phyloP scores from a whole-genome alignment of 75 land plant species.

The Larix kaempferi region DNA sequence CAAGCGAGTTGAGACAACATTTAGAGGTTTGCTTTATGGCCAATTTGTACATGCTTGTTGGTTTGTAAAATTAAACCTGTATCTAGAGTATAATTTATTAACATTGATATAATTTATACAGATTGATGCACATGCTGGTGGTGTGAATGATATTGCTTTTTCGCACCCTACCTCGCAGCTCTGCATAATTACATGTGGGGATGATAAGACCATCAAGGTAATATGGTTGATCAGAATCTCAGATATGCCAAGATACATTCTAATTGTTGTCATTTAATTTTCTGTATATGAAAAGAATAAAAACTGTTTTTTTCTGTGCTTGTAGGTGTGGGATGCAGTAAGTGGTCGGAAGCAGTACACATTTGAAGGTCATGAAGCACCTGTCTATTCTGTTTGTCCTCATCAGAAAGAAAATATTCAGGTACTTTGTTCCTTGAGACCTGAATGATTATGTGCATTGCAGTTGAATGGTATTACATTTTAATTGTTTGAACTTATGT shows the following conservation, averaged over 20 bases:
- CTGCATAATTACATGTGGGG: conserved; percentile 88
- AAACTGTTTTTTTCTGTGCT: conserved; percentile 11
- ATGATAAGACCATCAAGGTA: conserved; percentile 94
- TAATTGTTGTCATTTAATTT: neutral
- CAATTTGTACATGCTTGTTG: too few species aligned
- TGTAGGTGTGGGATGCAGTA: conserved; percentile 34
- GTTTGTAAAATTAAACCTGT: neutral
- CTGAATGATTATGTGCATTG: neutral
- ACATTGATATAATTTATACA: conserved; percentile 7
- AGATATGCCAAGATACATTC: neutral
- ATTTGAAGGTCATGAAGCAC: conserved; percentile 79
- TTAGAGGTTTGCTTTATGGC: conserved; percentile 39
- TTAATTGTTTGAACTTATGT: neutral
- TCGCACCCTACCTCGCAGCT: conserved; percentile 34
- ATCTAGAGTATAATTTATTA: neutral
- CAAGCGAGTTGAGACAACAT: conserved; percentile 50
- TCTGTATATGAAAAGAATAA: neutral
- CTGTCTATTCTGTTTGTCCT: conserved; percentile 73
- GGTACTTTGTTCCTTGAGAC: conserved; percentile 24
- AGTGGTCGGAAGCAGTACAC: conserved; percentile 21
- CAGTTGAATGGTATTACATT: neutral
- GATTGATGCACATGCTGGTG: conserved; percentile 95
- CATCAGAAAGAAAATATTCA: conserved; percentile 80
- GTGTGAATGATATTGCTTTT: conserved; percentile 90
- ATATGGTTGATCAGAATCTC: neutral